Conservation (phyloP, 2,329 filamentous ascomycete genomes). For the Podosphaera xanthii region DNA sequence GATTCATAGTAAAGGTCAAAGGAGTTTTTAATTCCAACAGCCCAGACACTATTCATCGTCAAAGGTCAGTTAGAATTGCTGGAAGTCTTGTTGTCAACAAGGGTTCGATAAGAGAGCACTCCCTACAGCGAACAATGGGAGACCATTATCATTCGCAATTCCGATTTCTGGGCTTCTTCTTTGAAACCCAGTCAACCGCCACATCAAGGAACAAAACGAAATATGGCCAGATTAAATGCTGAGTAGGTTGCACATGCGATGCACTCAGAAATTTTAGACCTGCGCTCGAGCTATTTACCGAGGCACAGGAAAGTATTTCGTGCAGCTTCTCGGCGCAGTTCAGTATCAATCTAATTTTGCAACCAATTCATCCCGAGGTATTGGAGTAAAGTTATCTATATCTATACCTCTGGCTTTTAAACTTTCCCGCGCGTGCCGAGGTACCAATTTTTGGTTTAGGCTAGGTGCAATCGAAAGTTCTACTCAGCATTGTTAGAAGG, state of each 20-base stretch:
- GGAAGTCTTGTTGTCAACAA: slow-evolving; percentile 10
- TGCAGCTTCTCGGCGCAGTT: slow-evolving; percentile 13
- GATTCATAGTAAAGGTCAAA: slow-evolving; percentile 4
- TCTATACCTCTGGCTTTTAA: slow-evolving; percentile 63
- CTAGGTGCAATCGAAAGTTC: slow-evolving; percentile 89
- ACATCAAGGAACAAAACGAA: slow-evolving; percentile 11
- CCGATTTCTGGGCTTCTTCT: slow-evolving; percentile 13
- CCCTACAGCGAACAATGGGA: slow-evolving; percentile 16
- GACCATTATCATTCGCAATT: slow-evolving; percentile 14
- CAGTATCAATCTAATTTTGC: slow-evolving; percentile 69
- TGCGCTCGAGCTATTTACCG: slow-evolving; percentile 10
- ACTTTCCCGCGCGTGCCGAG: slow-evolving; percentile 52
- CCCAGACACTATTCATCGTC: slow-evolving; percentile 7
- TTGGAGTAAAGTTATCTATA: slow-evolving; percentile 77
- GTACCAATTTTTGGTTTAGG: slow-evolving; percentile 74
- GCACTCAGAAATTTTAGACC: slow-evolving; percentile 11
- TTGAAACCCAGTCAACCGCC: slow-evolving; percentile 10
- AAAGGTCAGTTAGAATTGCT: slow-evolving; percentile 6
- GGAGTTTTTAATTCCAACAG: not conserved
- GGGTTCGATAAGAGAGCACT: slow-evolving; percentile 14
- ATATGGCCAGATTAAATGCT: slow-evolving; percentile 13
- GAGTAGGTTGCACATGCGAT: slow-evolving; percentile 11
- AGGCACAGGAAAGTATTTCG: slow-evolving; percentile 17
- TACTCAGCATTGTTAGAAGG: slow-evolving; percentile 18
- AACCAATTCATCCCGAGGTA: slow-evolving; percentile 92